phyloP scores from a whole-genome alignment of 257 asterid genomes.

The Ilex aquifolium region DNA sequence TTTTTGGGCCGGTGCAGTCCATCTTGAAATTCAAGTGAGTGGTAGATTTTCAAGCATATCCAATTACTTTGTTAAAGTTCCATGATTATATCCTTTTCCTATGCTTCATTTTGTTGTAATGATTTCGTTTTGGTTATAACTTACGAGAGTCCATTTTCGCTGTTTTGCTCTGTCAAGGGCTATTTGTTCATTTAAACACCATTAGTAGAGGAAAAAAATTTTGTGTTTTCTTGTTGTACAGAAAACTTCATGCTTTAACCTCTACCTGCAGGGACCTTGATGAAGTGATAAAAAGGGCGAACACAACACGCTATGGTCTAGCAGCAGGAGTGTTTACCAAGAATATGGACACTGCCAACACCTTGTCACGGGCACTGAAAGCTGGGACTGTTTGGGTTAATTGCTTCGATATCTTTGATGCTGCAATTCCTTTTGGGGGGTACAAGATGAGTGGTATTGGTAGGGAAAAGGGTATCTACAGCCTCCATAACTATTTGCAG shows the following conservation, averaged over 20 bases:
- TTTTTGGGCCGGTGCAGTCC: conserved; percentile 76
- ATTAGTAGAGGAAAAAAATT: too few species aligned
- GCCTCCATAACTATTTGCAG: conserved; percentile 70
- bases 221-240: background rate
- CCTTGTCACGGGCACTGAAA: conserved; percentile 49
- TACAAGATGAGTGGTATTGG: conserved; percentile 88
- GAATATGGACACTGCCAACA: conserved; percentile 61
- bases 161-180: background rate
- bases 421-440: conserved; percentile 76
- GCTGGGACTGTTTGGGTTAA: conserved; percentile 77
- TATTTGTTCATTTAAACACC: too few species aligned
- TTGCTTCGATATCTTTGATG: conserved; percentile 67
- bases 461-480: conserved; percentile 63
- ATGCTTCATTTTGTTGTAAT: background rate
- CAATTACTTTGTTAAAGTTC: too few species aligned
- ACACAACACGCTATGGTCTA: conserved; percentile 54
- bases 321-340: conserved; percentile 78
- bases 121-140: background rate
- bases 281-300: conserved; percentile 68
- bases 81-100: too few species aligned
- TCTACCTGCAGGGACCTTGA: conserved; percentile 38
- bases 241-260: background rate
- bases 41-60: background rate
- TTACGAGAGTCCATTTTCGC: background rate
- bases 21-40: conserved; percentile 76